Percentiles rank a stretch among this genome's conserved stretches.
Conservation (phyloP, 1,139 yeast species). For the Kodamaea ohmeri region DNA sequence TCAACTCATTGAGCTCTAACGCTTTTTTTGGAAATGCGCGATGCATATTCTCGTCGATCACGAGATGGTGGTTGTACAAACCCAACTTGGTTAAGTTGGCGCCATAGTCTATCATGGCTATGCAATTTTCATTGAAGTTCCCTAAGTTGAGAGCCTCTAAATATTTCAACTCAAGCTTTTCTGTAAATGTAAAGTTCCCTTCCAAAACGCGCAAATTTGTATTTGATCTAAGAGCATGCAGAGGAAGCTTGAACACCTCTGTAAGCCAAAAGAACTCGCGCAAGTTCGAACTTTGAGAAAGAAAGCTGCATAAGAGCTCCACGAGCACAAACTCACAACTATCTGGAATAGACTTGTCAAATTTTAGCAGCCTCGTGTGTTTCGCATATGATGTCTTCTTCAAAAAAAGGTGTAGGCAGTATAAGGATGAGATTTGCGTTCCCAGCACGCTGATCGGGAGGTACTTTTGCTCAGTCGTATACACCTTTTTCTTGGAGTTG, state of each 20-base stretch:
- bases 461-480: constrained; percentile 5
- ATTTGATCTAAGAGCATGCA: constrained; percentile 6
- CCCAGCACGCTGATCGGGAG: constrained; percentile 9
- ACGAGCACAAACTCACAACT: constrained; percentile 12
- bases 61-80: constrained; percentile 6
- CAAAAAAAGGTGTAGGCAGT: constrained; percentile 17
- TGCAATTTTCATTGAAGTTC: constrained; percentile 7
- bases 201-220: constrained; percentile 10
- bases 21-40: neutral
- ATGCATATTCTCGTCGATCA: constrained; percentile 3
- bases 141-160: constrained; percentile 11
- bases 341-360: constrained; percentile 15
- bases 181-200: constrained; percentile 12
- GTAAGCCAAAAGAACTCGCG: constrained; percentile 16
- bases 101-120: constrained; percentile 1
- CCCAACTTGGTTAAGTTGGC: neutral
- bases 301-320: constrained; percentile 8
- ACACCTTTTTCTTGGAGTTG: constrained; percentile 15
- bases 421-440: constrained; percentile 15
- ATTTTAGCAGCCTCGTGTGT: constrained; percentile 11
- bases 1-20: constrained; percentile 6
- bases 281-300: constrained; percentile 12
- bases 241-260: constrained; percentile 13
- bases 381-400: constrained; percentile 9
- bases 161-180: constrained; percentile 4